Conservation (phyloP, 192 early-diverging fungal species). For the Coemansia sp. region DNA sequence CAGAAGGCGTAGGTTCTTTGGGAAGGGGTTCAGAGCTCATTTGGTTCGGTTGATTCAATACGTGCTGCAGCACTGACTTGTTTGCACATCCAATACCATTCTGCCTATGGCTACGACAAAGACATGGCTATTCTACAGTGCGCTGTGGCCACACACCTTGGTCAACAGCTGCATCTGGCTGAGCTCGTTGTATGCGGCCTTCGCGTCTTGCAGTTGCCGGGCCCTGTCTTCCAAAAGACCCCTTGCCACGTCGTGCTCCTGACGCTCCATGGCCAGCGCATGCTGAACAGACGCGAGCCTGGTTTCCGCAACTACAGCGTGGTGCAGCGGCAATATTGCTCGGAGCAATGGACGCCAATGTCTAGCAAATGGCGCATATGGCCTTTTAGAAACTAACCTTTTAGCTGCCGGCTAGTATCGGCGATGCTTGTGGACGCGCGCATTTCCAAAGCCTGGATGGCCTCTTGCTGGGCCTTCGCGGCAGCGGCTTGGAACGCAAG, state of each 20-base stretch:
- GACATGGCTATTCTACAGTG: too few species aligned
- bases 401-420: constrained; percentile 6
- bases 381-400: background rate
- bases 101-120: too few species aligned
- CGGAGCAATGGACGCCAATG: too few species aligned
- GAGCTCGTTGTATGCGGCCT: constrained; percentile 15
- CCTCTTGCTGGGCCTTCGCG: constrained; percentile 30
- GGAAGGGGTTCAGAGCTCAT: too few species aligned
- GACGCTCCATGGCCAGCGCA: constrained; percentile 19
- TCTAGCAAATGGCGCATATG: too few species aligned
- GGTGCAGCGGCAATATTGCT: too few species aligned
- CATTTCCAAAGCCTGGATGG: constrained; percentile 25
- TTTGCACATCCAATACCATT: too few species aligned
- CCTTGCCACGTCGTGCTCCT: constrained; percentile 10
- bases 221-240: constrained; percentile 45
- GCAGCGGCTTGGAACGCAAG: constrained; percentile 28
- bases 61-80: too few species aligned
- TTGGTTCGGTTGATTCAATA: too few species aligned
- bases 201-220: constrained; percentile 51
- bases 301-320: constrained; percentile 20
- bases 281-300: constrained; percentile 7
- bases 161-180: background rate
- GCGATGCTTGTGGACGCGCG: constrained; percentile 6
- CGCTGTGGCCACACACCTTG: background rate
- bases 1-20: constrained; percentile 14